Conservation (phyloP, 306 rosid species). For the Bauhinia variegata region DNA sequence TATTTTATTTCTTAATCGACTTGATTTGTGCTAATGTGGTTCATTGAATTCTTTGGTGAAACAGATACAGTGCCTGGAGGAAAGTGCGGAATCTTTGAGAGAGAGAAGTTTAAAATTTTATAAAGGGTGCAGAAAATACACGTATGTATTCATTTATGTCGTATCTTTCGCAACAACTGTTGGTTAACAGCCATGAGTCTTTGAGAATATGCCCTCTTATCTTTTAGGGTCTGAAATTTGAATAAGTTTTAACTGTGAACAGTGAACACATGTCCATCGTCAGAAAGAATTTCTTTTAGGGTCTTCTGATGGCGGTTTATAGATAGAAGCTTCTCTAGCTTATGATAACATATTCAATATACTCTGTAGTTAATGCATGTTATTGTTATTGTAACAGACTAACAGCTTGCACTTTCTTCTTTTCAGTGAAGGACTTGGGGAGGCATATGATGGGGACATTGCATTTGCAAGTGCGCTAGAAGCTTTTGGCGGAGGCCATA, state of each 20-base stretch:
- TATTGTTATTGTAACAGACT: conserved; percentile 28
- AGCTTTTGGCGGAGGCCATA: conserved; percentile 97
- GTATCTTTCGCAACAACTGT: background rate
- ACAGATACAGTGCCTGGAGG: conserved; percentile 98
- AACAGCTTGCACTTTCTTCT: conserved; percentile 39
- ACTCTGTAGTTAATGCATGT: conserved; percentile 3
- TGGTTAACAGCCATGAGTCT: conserved; percentile 22
- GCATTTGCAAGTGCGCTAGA: conserved; percentile 98
- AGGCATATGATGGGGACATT: conserved; percentile 97
- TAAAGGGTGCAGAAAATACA: conserved; percentile 98
- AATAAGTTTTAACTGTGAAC: background rate
- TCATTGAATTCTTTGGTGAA: conserved; percentile 43
- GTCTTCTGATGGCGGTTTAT: conserved; percentile 12
- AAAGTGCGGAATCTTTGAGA: conserved; percentile 91
- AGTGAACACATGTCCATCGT: conserved; percentile 4
- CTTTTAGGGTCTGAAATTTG: background rate
- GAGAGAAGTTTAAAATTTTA: conserved; percentile 91
- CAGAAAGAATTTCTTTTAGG: background rate
- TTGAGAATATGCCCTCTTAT: conserved; percentile 11
- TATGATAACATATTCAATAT: conserved; percentile 13
- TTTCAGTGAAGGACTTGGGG: conserved; percentile 96
- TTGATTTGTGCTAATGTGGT: no score
- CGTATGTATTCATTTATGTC: conserved; percentile 61
- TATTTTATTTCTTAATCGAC: conserved; percentile 28
- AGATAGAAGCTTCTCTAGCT: conserved; percentile 24